Evolutionary conservation across 1,284 basidiomycete species (phyloP), one percentile per base, ranked within the genome.

Genomic region (Coniophora puteana): DNA sequence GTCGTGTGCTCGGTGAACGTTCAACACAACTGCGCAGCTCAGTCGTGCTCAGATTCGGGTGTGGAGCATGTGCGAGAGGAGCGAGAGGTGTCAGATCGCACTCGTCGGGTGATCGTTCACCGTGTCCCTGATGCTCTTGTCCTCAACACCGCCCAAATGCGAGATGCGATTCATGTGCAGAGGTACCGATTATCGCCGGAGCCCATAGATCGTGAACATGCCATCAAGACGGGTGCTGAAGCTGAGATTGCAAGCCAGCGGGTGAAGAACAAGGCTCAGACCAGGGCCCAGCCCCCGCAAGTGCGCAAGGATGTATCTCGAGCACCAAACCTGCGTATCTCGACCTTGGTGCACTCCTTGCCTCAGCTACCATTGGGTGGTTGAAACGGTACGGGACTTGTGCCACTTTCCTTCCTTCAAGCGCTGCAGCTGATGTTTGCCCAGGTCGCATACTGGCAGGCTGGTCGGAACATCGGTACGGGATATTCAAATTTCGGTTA

Each of bases 61-160:
- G 35, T 36, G 6, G 34, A 18, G 1, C 18, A 20, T 6, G 36
- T 40, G 3, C 32, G 28, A 17, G 23, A 47, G 24, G 48, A 51
- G 32, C 39, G 46, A 22, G 50, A 51, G 32, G 22, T 29, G 21
- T 45, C 36, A 26, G 30, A 29, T 25, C 22, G 49, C 17, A 42
- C 29, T 5, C 21, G 10, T 11, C 25, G 43, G 17, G 18, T 5
- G 12, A 40, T 53, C 1, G 21, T 34, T n/a, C 50, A 51, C 33
- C n/a, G 22, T 13, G 23, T 23, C 8, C 23, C 18, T 4, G 27
- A 46, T 14, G 44, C 46, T 20, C 14, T 52, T 17, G 32, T 54
- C 7, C 24, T 49, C 12, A 54, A 52, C 25, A 47, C 45, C 13
- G 47, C 45, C 8, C 50, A 53, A 20, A 53, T 53, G 51, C 43